Evolutionary conservation across 129 eudicot genomes (phyloP), one percentile per base, ranked within the genome.

Genomic region (Chrysanthemum makinoi): DNA sequence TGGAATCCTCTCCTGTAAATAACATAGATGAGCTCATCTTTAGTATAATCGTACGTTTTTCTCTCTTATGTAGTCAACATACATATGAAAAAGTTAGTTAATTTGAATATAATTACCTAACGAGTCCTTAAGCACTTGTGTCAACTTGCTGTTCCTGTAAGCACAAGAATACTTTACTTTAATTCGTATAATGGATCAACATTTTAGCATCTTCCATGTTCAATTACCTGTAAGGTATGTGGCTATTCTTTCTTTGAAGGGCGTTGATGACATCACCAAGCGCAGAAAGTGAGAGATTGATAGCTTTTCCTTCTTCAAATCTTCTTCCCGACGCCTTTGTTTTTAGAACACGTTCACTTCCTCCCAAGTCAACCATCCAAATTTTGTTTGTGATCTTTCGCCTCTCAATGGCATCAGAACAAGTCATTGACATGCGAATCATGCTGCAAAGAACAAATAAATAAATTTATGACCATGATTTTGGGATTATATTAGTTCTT

Each of bases 351-450:
- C 88, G 75, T 73, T 89, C 92, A 66, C 96, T 89, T 49, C 96
- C 96, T 68, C 96, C 96, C 63, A 89, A 83, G 77, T 89, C 96
- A 78, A 89, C 92, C 96, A 86, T 86, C 96, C 96, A 88, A 66
- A 88, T 69, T 80, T 88, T 88, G 81, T 85, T 86, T 18, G 81
- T 78, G 28, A 71, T 30, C 24, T 78, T 78, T 71, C 81, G 60
- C 28, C 77, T 78, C 55, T 53, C 55, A 6, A 62, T 78, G 47
- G 59, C 77, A 65, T 71, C 81, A 18, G 53, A 71, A 48, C 77
- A 78, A 46, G 77, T 78, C 77, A 78, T 78, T 46, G 81, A 78
- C 59, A 78, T 28, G 12, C 81, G 77, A 28, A 78, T 78, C 81
- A 78, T 71, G 68, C 81, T 71, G 77, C 68, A 71, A 26, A 8